Evolutionary conservation across 768 basidiomycete species (phyloP).

Genomic region (Phaeolepiota aurea): DNA sequence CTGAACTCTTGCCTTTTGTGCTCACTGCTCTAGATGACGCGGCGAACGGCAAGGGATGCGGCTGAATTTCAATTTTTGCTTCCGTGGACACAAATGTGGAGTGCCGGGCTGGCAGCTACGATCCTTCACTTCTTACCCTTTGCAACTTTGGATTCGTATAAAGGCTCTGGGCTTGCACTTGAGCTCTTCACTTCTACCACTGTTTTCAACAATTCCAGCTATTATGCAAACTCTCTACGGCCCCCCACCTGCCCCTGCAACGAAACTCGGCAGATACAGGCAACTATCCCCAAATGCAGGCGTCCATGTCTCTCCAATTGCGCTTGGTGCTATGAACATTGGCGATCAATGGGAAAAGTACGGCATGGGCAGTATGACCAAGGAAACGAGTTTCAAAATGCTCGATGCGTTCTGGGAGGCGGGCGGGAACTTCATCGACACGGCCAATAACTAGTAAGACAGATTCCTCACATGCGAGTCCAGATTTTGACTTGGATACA

Average conservation of each 20-base stretch:
- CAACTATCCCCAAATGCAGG: constrained; percentile 25
- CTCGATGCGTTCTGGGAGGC: constrained; percentile 34
- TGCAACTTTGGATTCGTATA: no score
- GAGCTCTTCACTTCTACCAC: background rate
- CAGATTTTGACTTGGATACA: constrained; percentile 8
- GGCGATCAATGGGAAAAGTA: constrained; percentile 26
- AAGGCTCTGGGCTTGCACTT: no score
- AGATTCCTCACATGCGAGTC: background rate
- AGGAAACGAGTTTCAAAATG: constrained; percentile 34
- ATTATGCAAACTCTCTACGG: constrained; percentile 1
- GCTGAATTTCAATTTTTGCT: no score
- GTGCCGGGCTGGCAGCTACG: no score
- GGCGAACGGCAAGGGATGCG: no score
- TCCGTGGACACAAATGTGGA: no score
- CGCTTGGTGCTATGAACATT: constrained; percentile 34
- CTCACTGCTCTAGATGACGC: no score
- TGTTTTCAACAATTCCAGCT: background rate
- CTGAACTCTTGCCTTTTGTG: no score
- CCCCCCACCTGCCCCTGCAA: constrained; percentile 18
- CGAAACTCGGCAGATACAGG: constrained; percentile 23
- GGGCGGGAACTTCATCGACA: constrained; percentile 43
- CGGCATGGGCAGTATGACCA: constrained; percentile 30
- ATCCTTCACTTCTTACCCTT: no score
- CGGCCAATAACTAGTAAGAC: constrained; percentile 34
- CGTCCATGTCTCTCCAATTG: constrained; percentile 32